Conservation (phyloP, 768 basidiomycete species). For the Russula dissimulans region DNA sequence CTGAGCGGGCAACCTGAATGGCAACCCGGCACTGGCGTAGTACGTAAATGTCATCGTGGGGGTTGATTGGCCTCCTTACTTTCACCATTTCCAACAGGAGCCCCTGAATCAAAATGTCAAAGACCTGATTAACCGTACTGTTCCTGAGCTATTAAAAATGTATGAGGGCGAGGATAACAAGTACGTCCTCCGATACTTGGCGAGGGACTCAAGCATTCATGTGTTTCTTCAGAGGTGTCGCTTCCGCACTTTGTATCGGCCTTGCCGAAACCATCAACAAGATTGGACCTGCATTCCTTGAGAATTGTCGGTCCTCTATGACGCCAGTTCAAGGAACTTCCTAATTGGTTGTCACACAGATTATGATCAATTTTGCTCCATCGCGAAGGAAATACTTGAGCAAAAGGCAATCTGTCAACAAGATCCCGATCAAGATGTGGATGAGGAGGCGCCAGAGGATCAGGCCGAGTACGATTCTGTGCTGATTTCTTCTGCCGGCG, state of each 20-base stretch:
- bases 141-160: conserved; percentile 75
- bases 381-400: conserved; percentile 79
- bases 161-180: conserved; percentile 95
- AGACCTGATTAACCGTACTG: conserved; percentile 66
- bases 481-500: conserved; percentile 86
- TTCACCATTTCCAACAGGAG: not conserved
- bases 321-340: conserved; percentile 5
- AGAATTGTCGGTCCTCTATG: conserved; percentile 46
- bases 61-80: not conserved
- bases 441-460: conserved; percentile 77
- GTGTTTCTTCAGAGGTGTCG: conserved; percentile 57
- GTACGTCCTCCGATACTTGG: conserved; percentile 41
- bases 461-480: conserved; percentile 96
- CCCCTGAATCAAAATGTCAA: conserved; percentile 62
- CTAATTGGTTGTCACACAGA: conserved; percentile 32
- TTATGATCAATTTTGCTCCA: conserved; percentile 67
- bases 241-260: conserved; percentile 76
- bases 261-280: conserved; percentile 89
- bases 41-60: conserved; percentile 30
- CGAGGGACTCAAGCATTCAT: conserved; percentile 2
- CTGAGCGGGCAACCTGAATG: conserved; percentile 76
- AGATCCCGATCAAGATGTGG: conserved; percentile 88
- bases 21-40: conserved; percentile 60
- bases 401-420: conserved; percentile 95
- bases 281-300: conserved; percentile 80